Percentiles rank a stretch among this genome's conserved stretches.
phyloP scores from a whole-genome alignment of 495 filamentous ascomycete species.

The Penicillium paradoxum region DNA sequence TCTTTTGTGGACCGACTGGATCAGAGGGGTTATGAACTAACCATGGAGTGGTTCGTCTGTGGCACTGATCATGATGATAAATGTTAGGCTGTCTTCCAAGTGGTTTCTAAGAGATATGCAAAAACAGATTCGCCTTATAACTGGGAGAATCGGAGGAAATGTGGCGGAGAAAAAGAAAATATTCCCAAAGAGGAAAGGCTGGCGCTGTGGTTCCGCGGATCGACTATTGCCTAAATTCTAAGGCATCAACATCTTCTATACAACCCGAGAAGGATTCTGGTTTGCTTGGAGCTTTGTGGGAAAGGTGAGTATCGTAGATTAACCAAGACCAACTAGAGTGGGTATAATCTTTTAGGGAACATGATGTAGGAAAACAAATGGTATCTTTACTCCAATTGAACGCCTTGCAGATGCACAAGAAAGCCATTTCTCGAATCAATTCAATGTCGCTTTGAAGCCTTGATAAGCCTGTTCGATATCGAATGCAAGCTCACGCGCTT shows the following conservation, averaged over 20 bases:
- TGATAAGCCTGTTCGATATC: conserved; percentile 89
- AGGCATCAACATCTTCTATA: background rate
- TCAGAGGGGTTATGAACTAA: conserved; percentile 18
- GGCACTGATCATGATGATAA: conserved; percentile 35
- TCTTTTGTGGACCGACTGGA: conserved; percentile 14
- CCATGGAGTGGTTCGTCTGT: conserved; percentile 44
- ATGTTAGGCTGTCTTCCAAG: background rate
- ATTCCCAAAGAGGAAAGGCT: conserved; percentile 40
- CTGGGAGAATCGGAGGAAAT: conserved; percentile 6
- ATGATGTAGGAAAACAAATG: background rate
- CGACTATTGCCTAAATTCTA: conserved; percentile 2
- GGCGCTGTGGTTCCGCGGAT: conserved; percentile 31
- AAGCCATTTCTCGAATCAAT: conserved; percentile 16
- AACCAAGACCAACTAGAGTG: background rate
- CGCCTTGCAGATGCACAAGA: conserved; percentile 4
- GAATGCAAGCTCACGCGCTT: conserved; percentile 79
- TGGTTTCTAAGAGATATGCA: background rate
- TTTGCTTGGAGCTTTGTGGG: no score
- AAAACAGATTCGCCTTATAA: background rate
- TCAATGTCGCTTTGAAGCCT: conserved; percentile 76
- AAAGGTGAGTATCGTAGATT: no score
- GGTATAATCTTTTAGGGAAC: background rate
- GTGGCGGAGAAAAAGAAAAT: conserved; percentile 33
- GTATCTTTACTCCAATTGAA: conserved; percentile 17
- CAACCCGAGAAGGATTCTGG: no score